Percentiles rank a stretch among this genome's conserved stretches.
Conservation (phyloP, 495 filamentous ascomycete species). For the Pyronema omphalodes region DNA sequence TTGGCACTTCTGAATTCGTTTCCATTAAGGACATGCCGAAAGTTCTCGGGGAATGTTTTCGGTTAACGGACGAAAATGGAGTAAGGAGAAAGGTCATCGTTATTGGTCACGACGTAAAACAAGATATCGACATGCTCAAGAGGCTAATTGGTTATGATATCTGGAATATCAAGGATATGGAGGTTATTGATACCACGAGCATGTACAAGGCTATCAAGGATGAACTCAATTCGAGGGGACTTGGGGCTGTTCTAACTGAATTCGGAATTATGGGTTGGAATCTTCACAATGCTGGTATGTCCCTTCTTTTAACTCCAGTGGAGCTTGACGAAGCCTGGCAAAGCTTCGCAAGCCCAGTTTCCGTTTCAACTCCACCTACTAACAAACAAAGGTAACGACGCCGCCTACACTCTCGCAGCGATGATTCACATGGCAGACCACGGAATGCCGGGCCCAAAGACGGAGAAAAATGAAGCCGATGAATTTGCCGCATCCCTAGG, state of each 20-base stretch:
- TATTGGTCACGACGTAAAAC: slow-evolving; percentile 52
- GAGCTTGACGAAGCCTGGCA: too few relatives aligned
- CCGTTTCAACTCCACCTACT: neutral
- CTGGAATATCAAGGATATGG: slow-evolving; percentile 34
- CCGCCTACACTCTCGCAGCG: slow-evolving; percentile 60
- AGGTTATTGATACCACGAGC: slow-evolving; percentile 49
- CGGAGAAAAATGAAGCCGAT: too few relatives aligned
- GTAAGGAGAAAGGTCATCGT: slow-evolving; percentile 47
- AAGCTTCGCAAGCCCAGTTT: too few relatives aligned
- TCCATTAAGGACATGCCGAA: slow-evolving; percentile 14
- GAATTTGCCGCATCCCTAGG: too few relatives aligned
- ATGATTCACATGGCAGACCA: slow-evolving; percentile 49
- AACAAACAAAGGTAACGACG: slow-evolving; percentile 54
- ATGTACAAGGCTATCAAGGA: slow-evolving; percentile 43
- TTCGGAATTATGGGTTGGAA: slow-evolving; percentile 43
- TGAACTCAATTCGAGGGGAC: slow-evolving; percentile 32
- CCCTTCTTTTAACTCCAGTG: neutral
- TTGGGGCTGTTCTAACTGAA: slow-evolving; percentile 43
- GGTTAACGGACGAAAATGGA: slow-evolving; percentile 11
- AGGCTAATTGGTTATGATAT: slow-evolving; percentile 39
- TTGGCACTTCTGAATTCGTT: slow-evolving; percentile 42
- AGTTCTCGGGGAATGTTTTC: slow-evolving; percentile 28
- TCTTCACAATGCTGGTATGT: slow-evolving; percentile 58
- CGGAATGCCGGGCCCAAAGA: slow-evolving; percentile 9
- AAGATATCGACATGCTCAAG: slow-evolving; percentile 48